Evolutionary conservation across 164 flowering plant species (phyloP).

Genomic region (Magnolia officinalis): DNA sequence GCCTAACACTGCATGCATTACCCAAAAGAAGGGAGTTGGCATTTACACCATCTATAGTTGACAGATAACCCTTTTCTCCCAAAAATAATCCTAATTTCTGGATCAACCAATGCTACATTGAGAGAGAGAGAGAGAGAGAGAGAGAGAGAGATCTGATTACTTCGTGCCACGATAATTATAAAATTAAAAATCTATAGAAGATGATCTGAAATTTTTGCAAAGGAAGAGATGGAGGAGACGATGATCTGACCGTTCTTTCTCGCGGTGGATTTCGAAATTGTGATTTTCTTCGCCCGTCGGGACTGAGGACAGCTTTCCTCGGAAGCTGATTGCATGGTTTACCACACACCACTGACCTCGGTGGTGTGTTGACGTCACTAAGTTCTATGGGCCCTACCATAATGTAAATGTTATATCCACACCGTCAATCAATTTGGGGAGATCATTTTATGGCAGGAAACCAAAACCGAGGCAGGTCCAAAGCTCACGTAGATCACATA

Average conservation of each 20-base stretch:
- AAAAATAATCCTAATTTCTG: not conserved
- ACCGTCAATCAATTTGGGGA: too few relatives aligned
- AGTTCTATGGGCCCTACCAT: too few relatives aligned
- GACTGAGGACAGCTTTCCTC: not conserved
- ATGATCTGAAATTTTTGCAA: not conserved
- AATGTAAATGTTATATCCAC: too few relatives aligned
- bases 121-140: not conserved
- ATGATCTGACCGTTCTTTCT: conserved; percentile 1
- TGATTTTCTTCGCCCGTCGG: not conserved
- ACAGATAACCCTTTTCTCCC: not conserved
- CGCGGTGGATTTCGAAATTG: not conserved
- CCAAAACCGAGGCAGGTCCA: too few relatives aligned
- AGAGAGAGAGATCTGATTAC: not conserved
- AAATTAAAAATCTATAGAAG: not conserved
- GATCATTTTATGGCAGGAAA: too few relatives aligned
- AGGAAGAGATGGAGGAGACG: not conserved
- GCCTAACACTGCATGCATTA: not conserved
- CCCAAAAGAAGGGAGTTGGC: not conserved
- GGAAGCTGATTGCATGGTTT: too few relatives aligned
- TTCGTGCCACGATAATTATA: not conserved
- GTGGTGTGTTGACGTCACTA: too few relatives aligned
- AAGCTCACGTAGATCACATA: too few relatives aligned
- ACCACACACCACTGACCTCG: too few relatives aligned
- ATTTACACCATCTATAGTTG: not conserved
- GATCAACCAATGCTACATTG: not conserved